Base-by-base conservation (phyloP, 371 early-diverging fungal species). In the Umbelopsis sp. region DNA sequence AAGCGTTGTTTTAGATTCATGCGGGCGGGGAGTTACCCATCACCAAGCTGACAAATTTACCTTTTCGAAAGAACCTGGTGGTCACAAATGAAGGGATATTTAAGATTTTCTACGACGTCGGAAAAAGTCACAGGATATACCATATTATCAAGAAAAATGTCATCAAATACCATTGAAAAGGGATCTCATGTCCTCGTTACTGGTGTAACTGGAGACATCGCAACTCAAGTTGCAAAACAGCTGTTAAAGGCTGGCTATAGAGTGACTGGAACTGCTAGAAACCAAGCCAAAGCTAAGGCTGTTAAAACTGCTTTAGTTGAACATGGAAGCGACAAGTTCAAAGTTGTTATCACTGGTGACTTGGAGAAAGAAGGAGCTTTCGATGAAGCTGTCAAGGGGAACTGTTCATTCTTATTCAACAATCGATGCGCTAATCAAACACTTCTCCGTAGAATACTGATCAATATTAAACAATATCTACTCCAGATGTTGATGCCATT, bases 371-470 rank as follows among this genome's bases (percentile, higher is more conserved):
- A 44, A 22, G 64, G 45, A 22, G 44, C 64, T 29, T 64, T 45
- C 44, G 64, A 64, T 64, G 64, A 64, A n/a, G 44, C 29, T 22
- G 46, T 64, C 25, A 64, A 64, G 45, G 46, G 57, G 38, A 14
- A 35, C 1, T 29, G 18, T 3, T 12, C 22, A 53, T 29, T 16
- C 22, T 3, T 3, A 3, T 35, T 0, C 11, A 41, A 22, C 2
- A 0, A 41, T 1, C 1, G 41, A 41, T 12, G 41, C 41, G 29
- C 29, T 29, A 7, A 41, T 1, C 41, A 41, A 7, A 1, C 2
- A 7, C 0, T 41, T 41, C 7, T 1, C 1, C 41, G 12, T 12
- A 4, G 7, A 41, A 41, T 41, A 7, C 41, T 41, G 7, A 41
- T 41, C 41, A 1, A 41, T 41, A 4, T 25, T 18, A 1, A 18